A percentile compares a stretch with the other conserved stretches of the same genome.
phyloP scores from a whole-genome alignment of 192 early-diverging fungal genomes.

The Backusella mclennaniae region DNA sequence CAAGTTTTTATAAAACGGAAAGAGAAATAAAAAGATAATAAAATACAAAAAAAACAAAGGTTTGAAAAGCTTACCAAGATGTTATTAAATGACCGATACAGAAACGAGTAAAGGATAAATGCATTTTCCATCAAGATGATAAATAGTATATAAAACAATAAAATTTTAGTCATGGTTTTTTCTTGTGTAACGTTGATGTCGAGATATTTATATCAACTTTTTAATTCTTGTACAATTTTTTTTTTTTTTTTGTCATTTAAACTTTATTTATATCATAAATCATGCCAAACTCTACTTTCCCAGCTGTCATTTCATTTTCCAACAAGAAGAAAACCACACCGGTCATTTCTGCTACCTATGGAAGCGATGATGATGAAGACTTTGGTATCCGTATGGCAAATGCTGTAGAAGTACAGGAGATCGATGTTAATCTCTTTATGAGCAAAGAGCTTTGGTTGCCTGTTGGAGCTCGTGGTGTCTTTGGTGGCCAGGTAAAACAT shows the following conservation, averaged over 20 bases:
- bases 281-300: neutral
- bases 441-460: slow-evolving; percentile 82
- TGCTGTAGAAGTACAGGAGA: slow-evolving; percentile 49
- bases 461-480: slow-evolving; percentile 78
- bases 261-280: neutral
- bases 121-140: neutral
- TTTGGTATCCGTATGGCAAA: slow-evolving; percentile 23
- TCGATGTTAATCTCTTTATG: slow-evolving; percentile 72
- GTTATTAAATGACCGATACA: neutral
- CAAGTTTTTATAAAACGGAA: neutral
- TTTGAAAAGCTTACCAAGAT: neutral
- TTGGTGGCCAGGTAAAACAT: slow-evolving; percentile 60
- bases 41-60: neutral
- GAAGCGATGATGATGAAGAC: neutral
- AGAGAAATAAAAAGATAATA: neutral
- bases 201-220: neutral
- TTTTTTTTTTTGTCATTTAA: neutral
- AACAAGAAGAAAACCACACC: neutral
- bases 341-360: neutral
- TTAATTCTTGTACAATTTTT: neutral
- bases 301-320: neutral
- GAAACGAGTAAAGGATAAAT: neutral
- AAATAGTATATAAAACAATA: neutral
- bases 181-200: neutral
- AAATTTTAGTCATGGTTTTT: neutral